These are phyloP conservation scores for Nelumbo lutea DNA, from an alignment of 164 flowering plant genomes.

Conservation along the genomic window DNA sequence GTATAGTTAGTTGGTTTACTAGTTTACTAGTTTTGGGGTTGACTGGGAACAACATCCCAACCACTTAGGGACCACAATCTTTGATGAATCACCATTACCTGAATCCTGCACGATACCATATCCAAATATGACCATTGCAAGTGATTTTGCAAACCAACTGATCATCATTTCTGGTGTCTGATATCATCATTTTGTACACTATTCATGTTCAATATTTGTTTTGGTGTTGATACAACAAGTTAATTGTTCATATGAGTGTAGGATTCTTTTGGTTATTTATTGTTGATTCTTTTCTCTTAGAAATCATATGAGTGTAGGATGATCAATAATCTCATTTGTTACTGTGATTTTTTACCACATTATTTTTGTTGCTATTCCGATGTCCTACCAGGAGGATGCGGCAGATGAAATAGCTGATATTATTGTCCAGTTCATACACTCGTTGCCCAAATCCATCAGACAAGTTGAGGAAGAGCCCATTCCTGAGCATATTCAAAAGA, in stretches of 20 bases:
- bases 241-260: neutral
- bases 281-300: too few species aligned
- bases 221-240: neutral
- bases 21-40: neutral
- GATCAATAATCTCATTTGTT: neutral
- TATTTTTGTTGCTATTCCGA: neutral
- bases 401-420: constrained; percentile 60
- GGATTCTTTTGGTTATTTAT: neutral
- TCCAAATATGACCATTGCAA: neutral
- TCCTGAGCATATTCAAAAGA: constrained; percentile 60
- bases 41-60: neutral
- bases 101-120: neutral
- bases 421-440: constrained; percentile 51
- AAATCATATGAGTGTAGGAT: too few species aligned
- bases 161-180: too few species aligned
- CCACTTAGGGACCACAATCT: neutral
- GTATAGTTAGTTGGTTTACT: neutral
- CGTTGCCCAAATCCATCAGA: constrained; percentile 55
- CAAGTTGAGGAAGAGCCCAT: constrained; percentile 52
- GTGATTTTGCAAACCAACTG: neutral
- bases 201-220: neutral
- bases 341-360: neutral
- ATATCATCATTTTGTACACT: neutral
- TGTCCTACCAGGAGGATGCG: constrained; percentile 48
- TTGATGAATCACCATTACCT: neutral